These are phyloP conservation scores for Daldinia sp. DNA, from an alignment of 2,329 filamentous ascomycete species.

Conservation along the genomic window DNA sequence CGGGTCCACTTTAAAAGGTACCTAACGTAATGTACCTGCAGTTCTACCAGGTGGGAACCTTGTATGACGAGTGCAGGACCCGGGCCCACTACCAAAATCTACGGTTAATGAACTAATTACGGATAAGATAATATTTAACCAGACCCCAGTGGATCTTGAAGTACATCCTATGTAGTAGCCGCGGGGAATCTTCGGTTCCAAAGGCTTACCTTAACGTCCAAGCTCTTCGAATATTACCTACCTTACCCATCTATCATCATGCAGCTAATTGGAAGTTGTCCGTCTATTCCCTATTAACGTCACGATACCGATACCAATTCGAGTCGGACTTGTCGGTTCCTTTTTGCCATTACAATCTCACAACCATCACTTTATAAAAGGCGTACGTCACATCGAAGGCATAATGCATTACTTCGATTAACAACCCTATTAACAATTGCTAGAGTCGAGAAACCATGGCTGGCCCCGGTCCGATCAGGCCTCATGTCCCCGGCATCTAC, in stretches of 20 bases:
- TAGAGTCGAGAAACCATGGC: conserved; percentile 48
- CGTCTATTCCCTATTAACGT: conserved; percentile 6
- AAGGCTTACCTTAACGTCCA: not conserved
- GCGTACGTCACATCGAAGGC: not conserved
- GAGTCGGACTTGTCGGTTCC: not conserved
- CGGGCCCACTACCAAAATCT: not conserved
- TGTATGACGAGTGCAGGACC: not conserved
- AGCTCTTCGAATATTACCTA: not conserved
- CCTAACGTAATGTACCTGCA: not conserved
- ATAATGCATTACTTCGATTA: not conserved
- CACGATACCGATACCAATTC: conserved; percentile 21
- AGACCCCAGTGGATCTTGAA: too few relatives aligned
- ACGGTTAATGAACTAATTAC: not conserved
- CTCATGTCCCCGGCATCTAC: conserved; percentile 71
- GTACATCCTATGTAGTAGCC: too few relatives aligned
- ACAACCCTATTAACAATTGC: conserved; percentile 1
- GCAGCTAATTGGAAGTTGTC: too few relatives aligned
- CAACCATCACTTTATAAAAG: not conserved
- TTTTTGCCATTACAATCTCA: conserved; percentile 11
- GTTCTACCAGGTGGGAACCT: not conserved
- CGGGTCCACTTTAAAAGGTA: not conserved
- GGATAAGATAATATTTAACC: not conserved
- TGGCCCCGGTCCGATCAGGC: conserved; percentile 45
- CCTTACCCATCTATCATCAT: too few relatives aligned
- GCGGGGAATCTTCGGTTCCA: not conserved